Conservation (phyloP, 2,329 filamentous ascomycete genomes). For the Neurospora sp. region DNA sequence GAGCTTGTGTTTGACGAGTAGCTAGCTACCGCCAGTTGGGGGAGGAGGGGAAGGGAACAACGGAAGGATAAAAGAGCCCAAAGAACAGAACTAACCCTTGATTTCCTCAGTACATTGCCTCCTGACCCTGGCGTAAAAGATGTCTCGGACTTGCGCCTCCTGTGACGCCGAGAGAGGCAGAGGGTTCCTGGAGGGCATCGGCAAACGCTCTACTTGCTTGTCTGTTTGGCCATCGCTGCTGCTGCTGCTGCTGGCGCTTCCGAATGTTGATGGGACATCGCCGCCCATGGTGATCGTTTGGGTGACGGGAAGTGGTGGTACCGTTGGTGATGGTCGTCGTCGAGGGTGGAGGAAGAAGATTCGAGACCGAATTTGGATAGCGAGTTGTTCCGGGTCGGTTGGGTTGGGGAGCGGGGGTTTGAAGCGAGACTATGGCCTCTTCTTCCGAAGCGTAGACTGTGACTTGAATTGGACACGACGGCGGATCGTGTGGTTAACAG, state of each 20-base stretch:
- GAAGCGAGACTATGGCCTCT: neutral
- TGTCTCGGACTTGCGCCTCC: conserved; percentile 70
- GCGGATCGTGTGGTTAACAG: neutral
- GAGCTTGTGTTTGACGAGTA: neutral
- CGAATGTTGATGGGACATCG: conserved; percentile 26
- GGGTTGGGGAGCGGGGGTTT: neutral
- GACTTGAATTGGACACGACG: neutral
- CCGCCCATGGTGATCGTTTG: conserved; percentile 32
- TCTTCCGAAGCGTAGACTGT: neutral
- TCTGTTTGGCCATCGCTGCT: neutral
- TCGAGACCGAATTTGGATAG: neutral
- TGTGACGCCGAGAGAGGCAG: conserved; percentile 74
- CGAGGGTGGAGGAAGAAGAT: neutral
- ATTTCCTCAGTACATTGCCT: conserved; percentile 68
- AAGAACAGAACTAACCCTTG: conserved; percentile 44
- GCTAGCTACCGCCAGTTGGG: neutral
- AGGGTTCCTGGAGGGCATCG: conserved; percentile 61
- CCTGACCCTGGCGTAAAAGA: conserved; percentile 74
- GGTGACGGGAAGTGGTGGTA: neutral
- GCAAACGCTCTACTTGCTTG: conserved; percentile 19
- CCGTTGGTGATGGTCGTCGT: neutral
- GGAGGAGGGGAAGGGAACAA: too few relatives aligned
- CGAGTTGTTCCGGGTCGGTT: neutral
- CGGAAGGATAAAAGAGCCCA: too few relatives aligned
- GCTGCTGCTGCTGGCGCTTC: conserved; percentile 5